A percentile compares a stretch with the other conserved stretches of the same genome.
Evolutionary conservation across 208 protist genomes (phyloP).

Genomic region (Trypanosoma melophagium): DNA sequence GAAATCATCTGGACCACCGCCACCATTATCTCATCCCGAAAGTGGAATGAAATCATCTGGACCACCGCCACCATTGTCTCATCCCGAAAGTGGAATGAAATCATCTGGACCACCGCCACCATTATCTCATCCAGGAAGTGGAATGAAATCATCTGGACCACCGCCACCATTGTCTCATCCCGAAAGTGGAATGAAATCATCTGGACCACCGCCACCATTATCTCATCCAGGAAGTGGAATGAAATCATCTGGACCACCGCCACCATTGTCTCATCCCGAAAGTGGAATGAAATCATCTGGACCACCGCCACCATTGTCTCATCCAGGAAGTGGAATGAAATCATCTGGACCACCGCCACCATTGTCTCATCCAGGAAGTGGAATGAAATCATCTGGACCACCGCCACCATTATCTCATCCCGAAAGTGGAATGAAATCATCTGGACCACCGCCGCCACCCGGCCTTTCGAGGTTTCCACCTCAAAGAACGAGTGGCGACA

Average conservation of each 20-base stretch:
- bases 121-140: no score
- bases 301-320: neutral
- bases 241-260: no score
- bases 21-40: no score
- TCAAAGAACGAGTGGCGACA: no score
- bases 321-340: neutral
- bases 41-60: no score
- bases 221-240: no score
- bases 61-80: neutral
- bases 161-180: neutral
- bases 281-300: constrained; percentile 6
- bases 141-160: no score
- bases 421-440: no score
- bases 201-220: neutral
- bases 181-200: constrained; percentile 2
- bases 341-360: constrained; percentile 3
- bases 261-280: neutral
- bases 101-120: constrained; percentile 3
- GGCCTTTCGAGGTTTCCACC: no score
- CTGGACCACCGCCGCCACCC: no score
- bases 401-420: no score
- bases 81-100: neutral
- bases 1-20: no score
- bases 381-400: constrained; percentile 5
- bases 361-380: neutral